Evolutionary conservation across 768 basidiomycete species (phyloP).

Genomic region (Ramaria sp.): DNA sequence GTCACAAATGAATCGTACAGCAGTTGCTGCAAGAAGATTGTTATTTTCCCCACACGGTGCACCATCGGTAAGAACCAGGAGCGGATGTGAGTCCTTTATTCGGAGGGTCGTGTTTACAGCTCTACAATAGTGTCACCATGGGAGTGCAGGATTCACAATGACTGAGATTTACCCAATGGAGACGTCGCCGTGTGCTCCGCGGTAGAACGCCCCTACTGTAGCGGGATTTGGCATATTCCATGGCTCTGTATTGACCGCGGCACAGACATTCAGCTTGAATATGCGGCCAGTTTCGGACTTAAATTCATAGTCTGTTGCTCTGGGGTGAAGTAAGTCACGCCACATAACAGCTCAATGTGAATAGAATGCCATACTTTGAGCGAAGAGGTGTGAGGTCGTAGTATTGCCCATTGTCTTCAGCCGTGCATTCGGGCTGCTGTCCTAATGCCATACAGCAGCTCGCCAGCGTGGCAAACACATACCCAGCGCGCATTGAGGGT

Average conservation of each 20-base stretch:
- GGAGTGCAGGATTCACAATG: neutral
- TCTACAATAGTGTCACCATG: conserved; percentile 21
- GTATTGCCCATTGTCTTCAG: conserved; percentile 43
- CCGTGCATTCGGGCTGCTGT: conserved; percentile 51
- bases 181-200: conserved; percentile 55
- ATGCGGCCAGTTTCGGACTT: conserved; percentile 32
- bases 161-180: conserved; percentile 50
- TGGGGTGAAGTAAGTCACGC: conserved; percentile 6
- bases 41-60: conserved; percentile 48
- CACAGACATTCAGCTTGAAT: conserved; percentile 58
- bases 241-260: conserved; percentile 40
- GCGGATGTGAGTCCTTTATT: conserved; percentile 39
- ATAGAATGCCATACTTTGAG: conserved; percentile 31
- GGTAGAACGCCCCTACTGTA: conserved; percentile 50
- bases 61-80: conserved; percentile 50
- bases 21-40: conserved; percentile 44
- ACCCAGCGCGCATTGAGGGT: neutral
- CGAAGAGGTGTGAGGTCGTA: conserved; percentile 60
- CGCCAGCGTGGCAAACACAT: neutral
- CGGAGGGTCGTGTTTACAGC: conserved; percentile 54
- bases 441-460: conserved; percentile 14
- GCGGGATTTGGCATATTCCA: conserved; percentile 33
- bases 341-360: neutral
- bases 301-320: conserved; percentile 56
- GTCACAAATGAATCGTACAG: conserved; percentile 73